A percentile compares a stretch with the other conserved stretches of the same genome.
Conservation (phyloP, 1,284 basidiomycete species). For the Pyrrhoderma lamaoense region DNA sequence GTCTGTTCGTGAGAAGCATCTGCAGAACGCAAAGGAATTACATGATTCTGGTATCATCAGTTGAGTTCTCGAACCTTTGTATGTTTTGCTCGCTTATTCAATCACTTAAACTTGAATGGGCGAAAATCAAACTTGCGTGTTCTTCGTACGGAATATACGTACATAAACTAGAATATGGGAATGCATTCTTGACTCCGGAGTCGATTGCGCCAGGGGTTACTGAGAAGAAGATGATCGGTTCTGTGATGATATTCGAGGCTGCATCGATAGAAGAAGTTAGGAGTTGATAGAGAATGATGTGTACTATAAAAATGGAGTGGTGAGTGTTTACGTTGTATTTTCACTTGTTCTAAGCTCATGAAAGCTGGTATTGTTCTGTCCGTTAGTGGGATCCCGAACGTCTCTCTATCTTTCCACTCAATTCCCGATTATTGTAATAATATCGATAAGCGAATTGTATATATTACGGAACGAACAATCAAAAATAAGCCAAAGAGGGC, state of each 20-base stretch:
- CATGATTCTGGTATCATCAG: slow-evolving; percentile 24
- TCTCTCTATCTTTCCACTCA: slow-evolving; percentile 37
- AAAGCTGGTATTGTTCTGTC: slow-evolving; percentile 6
- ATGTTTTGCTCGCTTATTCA: not conserved
- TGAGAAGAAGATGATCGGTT: slow-evolving; percentile 43
- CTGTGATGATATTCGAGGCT: slow-evolving; percentile 41
- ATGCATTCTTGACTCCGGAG: slow-evolving; percentile 39
- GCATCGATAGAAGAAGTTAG: slow-evolving; percentile 41
- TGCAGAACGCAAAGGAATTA: slow-evolving; percentile 24
- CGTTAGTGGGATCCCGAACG: slow-evolving; percentile 35
- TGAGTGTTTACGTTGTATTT: slow-evolving; percentile 28
- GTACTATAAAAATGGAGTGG: slow-evolving; percentile 49
- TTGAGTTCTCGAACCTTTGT: too few relatives aligned
- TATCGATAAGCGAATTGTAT: too few relatives aligned
- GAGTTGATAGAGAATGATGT: slow-evolving; percentile 43
- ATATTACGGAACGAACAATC: too few relatives aligned
- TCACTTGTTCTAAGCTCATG: not conserved
- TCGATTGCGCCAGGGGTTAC: slow-evolving; percentile 27
- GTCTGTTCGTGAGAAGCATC: slow-evolving; percentile 28
- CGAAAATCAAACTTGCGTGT: not conserved
- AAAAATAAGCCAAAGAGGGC: too few relatives aligned
- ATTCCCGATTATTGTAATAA: not conserved
- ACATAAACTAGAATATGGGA: slow-evolving; percentile 35
- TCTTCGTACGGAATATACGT: not conserved
- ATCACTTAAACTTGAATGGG: too few relatives aligned